Base-by-base conservation (phyloP, 2,329 filamentous ascomycete genomes). In the Penicillium concentricum region DNA sequence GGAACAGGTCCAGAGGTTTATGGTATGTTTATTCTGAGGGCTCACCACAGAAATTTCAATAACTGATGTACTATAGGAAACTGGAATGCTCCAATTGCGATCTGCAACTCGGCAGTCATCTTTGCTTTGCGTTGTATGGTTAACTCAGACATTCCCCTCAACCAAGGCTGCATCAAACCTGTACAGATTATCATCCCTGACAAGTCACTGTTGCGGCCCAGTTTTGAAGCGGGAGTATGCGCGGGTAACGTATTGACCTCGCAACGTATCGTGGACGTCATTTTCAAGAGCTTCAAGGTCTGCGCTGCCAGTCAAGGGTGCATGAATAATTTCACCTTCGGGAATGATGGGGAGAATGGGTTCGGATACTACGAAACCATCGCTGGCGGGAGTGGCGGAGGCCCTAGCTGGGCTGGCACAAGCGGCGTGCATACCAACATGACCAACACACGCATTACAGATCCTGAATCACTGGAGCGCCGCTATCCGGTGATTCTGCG, bases 281-380 rank as follows among this genome's bases (percentile, higher is more conserved):
- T 92, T 5, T 79, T 93, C 50, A 86, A 84, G 64, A 88, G 88
- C 1, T 92, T 93, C 78, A 77, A 82, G 56, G 88, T 88, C 5
- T 90, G 86, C 59, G 89, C 89, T 10, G 89, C 89, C 42, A 83
- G 79, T 28, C 88, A 92, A 69, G 90, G 89, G 47, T 86, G 88
- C 72, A 88, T 84, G 70, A 92, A 92, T 28, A 56, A 51, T 18
- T 47, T 65, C 8, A 49, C 52, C 13, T 65, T 60, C 24, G 62
- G 62, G 3, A 39, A 44, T 9, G 57, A 54, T 2, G 57, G 59
- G 1, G 57, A 43, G 3, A 52, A 59, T 4, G 61, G 57, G 5
- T 92, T 91, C 67, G 89, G 88, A 13, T 92, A 91, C 76, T 90
- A 91, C 70, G 90, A 93, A 74, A 92, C 90, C 4, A 92, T 93